Percentiles rank a stretch among this genome's conserved stretches.
Conservation (phyloP, 371 early-diverging fungal species). For the Actinomortierella wolfii region DNA sequence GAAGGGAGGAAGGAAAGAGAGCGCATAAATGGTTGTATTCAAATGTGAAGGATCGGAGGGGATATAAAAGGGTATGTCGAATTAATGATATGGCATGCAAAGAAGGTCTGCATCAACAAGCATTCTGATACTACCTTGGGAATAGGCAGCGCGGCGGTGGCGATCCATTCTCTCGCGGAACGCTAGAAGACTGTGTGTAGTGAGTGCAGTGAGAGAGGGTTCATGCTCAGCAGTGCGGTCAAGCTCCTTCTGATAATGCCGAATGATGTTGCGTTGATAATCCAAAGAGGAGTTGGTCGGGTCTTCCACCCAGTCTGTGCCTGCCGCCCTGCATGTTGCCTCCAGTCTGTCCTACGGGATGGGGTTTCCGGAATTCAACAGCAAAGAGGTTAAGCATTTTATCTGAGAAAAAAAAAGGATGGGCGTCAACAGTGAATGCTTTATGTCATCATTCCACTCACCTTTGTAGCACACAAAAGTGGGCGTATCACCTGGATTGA, state of each 20-base stretch:
- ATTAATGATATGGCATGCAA: neutral
- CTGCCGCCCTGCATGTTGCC: constrained; percentile 42
- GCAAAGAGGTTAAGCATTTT: neutral
- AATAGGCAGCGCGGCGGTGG: constrained; percentile 24
- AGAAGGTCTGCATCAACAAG: neutral
- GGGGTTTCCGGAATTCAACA: no score
- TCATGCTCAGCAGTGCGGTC: neutral
- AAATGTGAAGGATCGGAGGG: no score
- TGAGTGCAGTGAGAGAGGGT: constrained; percentile 4
- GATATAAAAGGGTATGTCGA: neutral
- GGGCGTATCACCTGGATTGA: constrained; percentile 47
- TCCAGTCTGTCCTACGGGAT: constrained; percentile 32
- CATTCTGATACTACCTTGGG: constrained; percentile 16
- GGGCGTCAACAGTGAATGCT: neutral
- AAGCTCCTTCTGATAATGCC: constrained; percentile 23
- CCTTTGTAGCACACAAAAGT: constrained; percentile 45
- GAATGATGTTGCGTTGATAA: constrained; percentile 40
- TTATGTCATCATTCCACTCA: constrained; percentile 3
- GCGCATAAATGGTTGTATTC: no score
- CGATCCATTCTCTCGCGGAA: constrained; percentile 31
- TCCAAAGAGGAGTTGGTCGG: constrained; percentile 49
- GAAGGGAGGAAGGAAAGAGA: neutral
- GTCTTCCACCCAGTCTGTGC: constrained; percentile 56
- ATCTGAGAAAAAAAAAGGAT: neutral
- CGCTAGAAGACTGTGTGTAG: constrained; percentile 8